Evolutionary conservation across 1,284 basidiomycete genomes (phyloP).

Genomic region (Ceratobasidium papillatum): DNA sequence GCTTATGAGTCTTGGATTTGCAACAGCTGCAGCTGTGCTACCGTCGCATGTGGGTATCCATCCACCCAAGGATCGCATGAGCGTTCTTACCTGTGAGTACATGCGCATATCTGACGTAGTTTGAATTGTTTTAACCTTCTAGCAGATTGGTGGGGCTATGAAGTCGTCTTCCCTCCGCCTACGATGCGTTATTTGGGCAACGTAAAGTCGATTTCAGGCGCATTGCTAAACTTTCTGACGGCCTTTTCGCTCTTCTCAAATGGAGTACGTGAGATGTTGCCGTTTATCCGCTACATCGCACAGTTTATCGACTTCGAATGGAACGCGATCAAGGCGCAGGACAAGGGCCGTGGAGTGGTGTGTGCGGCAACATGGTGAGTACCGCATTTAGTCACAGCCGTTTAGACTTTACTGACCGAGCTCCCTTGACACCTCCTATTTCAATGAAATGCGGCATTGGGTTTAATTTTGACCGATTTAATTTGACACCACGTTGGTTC

Average conservation of each 20-base stretch:
- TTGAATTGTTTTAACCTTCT: constrained; percentile 1
- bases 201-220: constrained; percentile 66
- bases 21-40: constrained; percentile 69
- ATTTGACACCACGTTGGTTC: background rate
- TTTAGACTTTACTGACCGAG: constrained; percentile 26
- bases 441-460: constrained; percentile 19
- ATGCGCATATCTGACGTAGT: background rate
- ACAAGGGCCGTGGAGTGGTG: constrained; percentile 77
- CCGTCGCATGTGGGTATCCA: constrained; percentile 74
- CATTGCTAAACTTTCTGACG: constrained; percentile 74
- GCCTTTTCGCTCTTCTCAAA: constrained; percentile 71
- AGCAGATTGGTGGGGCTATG: constrained; percentile 85
- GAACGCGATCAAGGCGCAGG: constrained; percentile 65
- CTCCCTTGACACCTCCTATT: background rate
- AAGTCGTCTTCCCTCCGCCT: constrained; percentile 73
- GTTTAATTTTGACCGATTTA: constrained; percentile 28
- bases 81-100: constrained; percentile 74
- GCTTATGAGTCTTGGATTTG: constrained; percentile 77
- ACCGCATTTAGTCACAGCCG: background rate
- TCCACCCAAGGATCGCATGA: constrained; percentile 78
- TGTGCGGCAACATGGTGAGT: constrained; percentile 82
- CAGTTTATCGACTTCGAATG: constrained; percentile 80
- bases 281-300: constrained; percentile 79
- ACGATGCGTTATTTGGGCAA: constrained; percentile 67
- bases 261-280: constrained; percentile 77